Evolutionary conservation across 1,284 basidiomycete genomes (phyloP), one percentile per base, ranked within the genome.

Genomic region (Crepidotus sp.): DNA sequence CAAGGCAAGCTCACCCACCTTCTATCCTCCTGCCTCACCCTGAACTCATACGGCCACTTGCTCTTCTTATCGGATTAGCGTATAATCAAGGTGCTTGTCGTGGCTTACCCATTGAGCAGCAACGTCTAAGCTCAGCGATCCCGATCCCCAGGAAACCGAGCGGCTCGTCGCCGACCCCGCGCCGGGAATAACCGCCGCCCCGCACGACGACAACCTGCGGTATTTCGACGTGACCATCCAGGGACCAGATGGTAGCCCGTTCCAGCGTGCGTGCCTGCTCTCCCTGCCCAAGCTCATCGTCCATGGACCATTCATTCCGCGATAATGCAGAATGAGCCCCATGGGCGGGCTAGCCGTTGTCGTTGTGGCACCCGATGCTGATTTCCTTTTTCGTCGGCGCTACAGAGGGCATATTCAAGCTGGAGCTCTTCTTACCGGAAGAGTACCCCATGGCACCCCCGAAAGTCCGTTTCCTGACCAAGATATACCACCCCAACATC

Each of bases 401-500:
- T 39, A 14, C 42, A 96, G 94, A 83, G 57, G 96, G 96, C 19
- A 70, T 86, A 13, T 99, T 99, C 73, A 88, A 84, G 59, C 76
- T 98, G 26, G 96, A 99, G 67, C 74, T 99, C 36, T 99, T 98
- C 70, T 71, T 99, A 34, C 94, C 96, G 1, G 95, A 98, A 64
- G 95, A 98, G 62, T 99, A 99, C 66, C 95, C 95, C 1, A 98
- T 99, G 95, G 88, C 87, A 41, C 94, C 96, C 0, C 96, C 96
- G 24, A 98, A 98, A 69, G 96, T 99, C 46, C 80, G 96, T 53
- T 99, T 98, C 73, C 70, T 98, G 55, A 98, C 95, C 51, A 96
- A 96, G 83, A 96, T 98, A 72, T 98, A 99, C 72, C 96, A 99
- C 67, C 96, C 96, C 27, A 99, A 99, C 67, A 99, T 99, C 66